Base-by-base conservation (phyloP, 2,329 filamentous ascomycete genomes). In the Diaporthe amygdali region DNA sequence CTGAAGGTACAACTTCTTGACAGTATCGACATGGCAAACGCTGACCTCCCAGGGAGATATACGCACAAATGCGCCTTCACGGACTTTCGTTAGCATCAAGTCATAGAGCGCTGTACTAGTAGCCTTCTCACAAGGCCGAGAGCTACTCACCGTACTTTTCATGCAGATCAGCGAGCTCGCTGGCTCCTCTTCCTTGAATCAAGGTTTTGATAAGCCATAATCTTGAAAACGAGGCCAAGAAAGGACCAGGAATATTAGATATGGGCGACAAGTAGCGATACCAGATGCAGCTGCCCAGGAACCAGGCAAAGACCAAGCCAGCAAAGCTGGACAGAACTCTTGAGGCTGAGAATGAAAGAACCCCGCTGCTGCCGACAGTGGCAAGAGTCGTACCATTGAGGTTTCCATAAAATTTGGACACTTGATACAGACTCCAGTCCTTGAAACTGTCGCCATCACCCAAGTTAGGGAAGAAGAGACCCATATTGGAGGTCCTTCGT, bases 31-130 rank as follows among this genome's bases (percentile, higher is more conserved):
- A 30, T 66, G 63, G 30, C 63, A 37, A 2, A 52, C 63, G 30
- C 63, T 66, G 32, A 66, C 63, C 17, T 66, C 63, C 44, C 47
- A 49, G 4, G 63, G 63, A 9, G 63, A 49, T 27, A 52, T 66
- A 5, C 63, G 63, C 30, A 66, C 63, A 39, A 66, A 66, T 2
- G 37, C 17, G 10, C 56, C 56, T 61, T 61, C 5, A 7, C 1
- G 22, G 3, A 44, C 10, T 17, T 32, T 5, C 9, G 6, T 32
- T 22, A 61, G 39, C 37, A 61, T 32, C 25, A 32, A 46, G 25
- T 22, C 39, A 32, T 46, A 27, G 2, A 32, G 7, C 8, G 9
- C 8, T 6, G 25, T 22, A 27, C 2, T 20, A 27, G 15, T 10
- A 15, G 10, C 10, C 20, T 3, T 15, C 25, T 46, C 20, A 30